These are phyloP conservation scores for Candida sanyaensis DNA, from an alignment of 1,139 yeast species.

Conservation along the genomic window DNA sequence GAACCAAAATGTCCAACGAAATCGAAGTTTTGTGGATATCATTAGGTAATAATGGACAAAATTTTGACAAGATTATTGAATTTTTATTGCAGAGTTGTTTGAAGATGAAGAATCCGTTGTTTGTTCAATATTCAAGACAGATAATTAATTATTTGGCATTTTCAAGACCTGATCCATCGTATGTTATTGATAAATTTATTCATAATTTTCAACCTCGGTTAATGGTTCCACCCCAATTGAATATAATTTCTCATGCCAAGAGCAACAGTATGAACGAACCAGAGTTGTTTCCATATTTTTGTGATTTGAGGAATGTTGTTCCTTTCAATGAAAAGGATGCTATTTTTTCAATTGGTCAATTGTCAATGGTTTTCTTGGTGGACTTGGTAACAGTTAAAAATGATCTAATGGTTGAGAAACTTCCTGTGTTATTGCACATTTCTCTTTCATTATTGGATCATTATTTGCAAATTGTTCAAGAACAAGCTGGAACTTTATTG, in stretches of 20 bases:
- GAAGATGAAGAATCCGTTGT: conserved; percentile 67
- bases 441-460: conserved; percentile 84
- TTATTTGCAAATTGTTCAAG: conserved; percentile 78
- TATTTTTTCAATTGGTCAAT: conserved; percentile 83
- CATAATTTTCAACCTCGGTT: conserved; percentile 75
- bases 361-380: conserved; percentile 81
- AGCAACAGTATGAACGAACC: conserved; percentile 7
- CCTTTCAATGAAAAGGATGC: conserved; percentile 68
- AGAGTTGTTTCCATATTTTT: conserved; percentile 64
- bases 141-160: conserved; percentile 73
- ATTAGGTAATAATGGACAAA: conserved; percentile 68
- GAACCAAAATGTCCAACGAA: conserved; percentile 75
- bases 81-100: conserved; percentile 71
- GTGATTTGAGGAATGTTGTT: conserved; percentile 62
- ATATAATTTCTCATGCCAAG: background rate
- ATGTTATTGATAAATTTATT: conserved; percentile 64
- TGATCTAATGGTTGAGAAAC: conserved; percentile 53
- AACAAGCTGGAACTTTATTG: conserved; percentile 77
- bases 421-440: conserved; percentile 83
- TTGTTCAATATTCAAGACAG: conserved; percentile 80
- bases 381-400: conserved; percentile 69
- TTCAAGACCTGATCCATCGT: conserved; percentile 57
- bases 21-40: conserved; percentile 97
- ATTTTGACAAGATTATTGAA: conserved; percentile 71
- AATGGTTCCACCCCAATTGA: conserved; percentile 74